A percentile compares a stretch with the other conserved stretches of the same genome.
These are phyloP conservation scores for Saturnispora saitoi DNA, from an alignment of 805 yeast genomes.

Conservation along the genomic window DNA sequence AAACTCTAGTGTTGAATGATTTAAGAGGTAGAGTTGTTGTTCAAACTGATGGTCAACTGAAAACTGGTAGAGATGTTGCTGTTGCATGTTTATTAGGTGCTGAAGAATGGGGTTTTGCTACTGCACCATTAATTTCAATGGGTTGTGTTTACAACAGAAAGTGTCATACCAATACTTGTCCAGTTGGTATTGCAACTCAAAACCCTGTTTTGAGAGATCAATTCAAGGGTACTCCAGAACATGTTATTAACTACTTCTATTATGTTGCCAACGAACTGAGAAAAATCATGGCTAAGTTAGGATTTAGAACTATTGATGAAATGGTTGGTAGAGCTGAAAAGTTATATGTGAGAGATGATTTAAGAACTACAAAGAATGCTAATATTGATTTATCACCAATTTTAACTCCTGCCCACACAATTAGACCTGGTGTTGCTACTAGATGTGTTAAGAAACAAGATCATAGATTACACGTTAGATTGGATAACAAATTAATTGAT, in stretches of 20 bases:
- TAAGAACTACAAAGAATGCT: constrained; percentile 81
- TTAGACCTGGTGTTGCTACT: constrained; percentile 95
- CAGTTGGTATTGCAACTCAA: constrained; percentile 98
- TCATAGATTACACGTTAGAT: constrained; percentile 83
- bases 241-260: constrained; percentile 94
- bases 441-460: constrained; percentile 89
- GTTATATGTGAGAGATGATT: constrained; percentile 73
- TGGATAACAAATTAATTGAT: constrained; percentile 92
- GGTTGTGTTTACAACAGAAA: constrained; percentile 96
- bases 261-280: constrained; percentile 90
- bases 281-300: constrained; percentile 86
- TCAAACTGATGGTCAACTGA: constrained; percentile 97
- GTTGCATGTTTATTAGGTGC: constrained; percentile 95
- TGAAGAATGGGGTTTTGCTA: constrained; percentile 97
- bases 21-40: constrained; percentile 91
- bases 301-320: constrained; percentile 92
- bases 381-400: constrained; percentile 88
- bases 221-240: constrained; percentile 96
- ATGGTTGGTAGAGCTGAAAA: constrained; percentile 98
- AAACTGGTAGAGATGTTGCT: constrained; percentile 96
- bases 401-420: constrained; percentile 91
- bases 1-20: constrained; percentile 90
- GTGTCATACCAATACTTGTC: constrained; percentile 90
- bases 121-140: constrained; percentile 93
- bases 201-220: constrained; percentile 89